These are phyloP conservation scores for Acanthamoeba triangularis DNA, from an alignment of 208 protist genomes.

Conservation along the genomic window DNA sequence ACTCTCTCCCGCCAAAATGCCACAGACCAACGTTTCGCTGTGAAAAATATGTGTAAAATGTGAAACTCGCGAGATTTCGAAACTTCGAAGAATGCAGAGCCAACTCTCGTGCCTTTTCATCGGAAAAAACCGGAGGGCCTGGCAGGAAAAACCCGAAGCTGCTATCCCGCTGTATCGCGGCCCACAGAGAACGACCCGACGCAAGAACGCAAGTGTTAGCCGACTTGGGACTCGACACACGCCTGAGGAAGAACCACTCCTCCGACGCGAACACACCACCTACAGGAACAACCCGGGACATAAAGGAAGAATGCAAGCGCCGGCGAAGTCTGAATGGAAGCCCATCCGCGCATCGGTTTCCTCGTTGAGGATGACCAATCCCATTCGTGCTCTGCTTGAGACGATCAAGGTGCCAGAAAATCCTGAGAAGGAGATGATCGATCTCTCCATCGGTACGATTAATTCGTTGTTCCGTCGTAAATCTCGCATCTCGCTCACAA, in stretches of 20 bases:
- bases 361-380: conserved; percentile 70
- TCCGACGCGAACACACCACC: no score
- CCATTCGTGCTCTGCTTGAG: conserved; percentile 90
- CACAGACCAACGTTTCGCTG: no score
- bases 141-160: no score
- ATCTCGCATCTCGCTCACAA: conserved; percentile 74
- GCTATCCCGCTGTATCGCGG: no score
- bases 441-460: conserved; percentile 92
- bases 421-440: conserved; percentile 89
- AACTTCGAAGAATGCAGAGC: neutral
- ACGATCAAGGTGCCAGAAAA: conserved; percentile 92
- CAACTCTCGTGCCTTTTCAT: no score
- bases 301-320: conserved; percentile 27
- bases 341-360: neutral
- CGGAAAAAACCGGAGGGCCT: no score
- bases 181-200: no score
- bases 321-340: conserved; percentile 43
- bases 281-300: neutral
- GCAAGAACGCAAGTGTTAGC: no score
- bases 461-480: neutral
- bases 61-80: no score
- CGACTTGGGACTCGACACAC: no score
- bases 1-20: conserved; percentile 1
- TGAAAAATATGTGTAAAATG: no score
- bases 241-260: no score